A percentile compares a stretch with the other conserved stretches of the same genome.
Conservation (phyloP, 805 yeast genomes). For the Yarrowia deformans region DNA sequence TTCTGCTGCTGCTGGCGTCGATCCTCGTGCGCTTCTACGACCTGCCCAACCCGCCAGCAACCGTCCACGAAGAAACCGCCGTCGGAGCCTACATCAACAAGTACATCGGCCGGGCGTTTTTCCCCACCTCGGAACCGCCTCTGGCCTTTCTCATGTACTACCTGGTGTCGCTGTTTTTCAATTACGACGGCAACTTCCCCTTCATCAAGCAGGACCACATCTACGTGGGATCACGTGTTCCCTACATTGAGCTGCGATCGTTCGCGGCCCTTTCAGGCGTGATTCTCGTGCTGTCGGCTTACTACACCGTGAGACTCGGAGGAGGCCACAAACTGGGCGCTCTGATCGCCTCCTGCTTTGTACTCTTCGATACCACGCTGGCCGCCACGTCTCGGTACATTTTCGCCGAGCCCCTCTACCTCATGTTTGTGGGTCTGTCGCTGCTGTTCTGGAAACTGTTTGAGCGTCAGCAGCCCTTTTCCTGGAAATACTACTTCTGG, state of each 20-base stretch:
- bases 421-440: conserved; percentile 49
- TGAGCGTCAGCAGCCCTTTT: conserved; percentile 51
- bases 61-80: conserved; percentile 43
- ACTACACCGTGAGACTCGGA: conserved; percentile 55
- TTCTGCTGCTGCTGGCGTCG: conserved; percentile 15
- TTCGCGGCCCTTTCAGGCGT: conserved; percentile 58
- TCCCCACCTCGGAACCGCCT: conserved; percentile 66
- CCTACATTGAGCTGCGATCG: conserved; percentile 56
- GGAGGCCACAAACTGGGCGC: conserved; percentile 57
- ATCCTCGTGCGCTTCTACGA: conserved; percentile 39
- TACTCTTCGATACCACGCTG: conserved; percentile 61
- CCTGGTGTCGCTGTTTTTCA: conserved; percentile 52
- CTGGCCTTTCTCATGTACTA: conserved; percentile 57
- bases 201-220: conserved; percentile 49
- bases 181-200: conserved; percentile 53
- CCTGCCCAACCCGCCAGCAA: conserved; percentile 41
- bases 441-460: conserved; percentile 55
- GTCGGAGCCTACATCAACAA: conserved; percentile 46
- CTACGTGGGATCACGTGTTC: conserved; percentile 45
- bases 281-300: conserved; percentile 55
- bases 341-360: conserved; percentile 54
- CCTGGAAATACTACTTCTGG: conserved; percentile 55
- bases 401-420: conserved; percentile 48
- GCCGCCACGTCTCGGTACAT: conserved; percentile 58
- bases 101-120: conserved; percentile 59